Evolutionary conservation across 495 filamentous ascomycete genomes (phyloP).

Genomic region (Aspergillus sclerotiicarbonarius): DNA sequence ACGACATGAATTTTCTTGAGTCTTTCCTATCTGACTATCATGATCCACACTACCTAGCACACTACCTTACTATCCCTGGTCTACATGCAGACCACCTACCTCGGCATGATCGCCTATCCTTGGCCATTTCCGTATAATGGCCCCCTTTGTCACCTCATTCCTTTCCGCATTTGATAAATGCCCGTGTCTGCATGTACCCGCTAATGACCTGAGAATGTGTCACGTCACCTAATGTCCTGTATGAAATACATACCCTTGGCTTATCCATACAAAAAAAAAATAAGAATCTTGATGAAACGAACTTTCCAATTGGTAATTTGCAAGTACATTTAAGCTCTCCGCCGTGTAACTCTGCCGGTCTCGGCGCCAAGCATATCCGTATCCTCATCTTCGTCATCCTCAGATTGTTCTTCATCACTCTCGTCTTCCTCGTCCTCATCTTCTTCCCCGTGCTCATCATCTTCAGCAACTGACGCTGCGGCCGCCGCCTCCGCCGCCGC

Average conservation of each 20-base stretch:
- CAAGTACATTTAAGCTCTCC: neutral
- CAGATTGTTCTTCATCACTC: slow-evolving; percentile 19
- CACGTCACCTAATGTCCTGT: slow-evolving; percentile 20
- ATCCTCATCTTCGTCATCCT: slow-evolving; percentile 13
- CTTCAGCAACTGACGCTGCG: slow-evolving; percentile 16
- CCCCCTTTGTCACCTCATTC: neutral
- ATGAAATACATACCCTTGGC: slow-evolving; percentile 19
- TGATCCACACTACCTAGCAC: neutral
- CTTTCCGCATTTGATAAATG: slow-evolving; percentile 2
- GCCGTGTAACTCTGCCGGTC: neutral
- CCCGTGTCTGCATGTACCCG: slow-evolving; percentile 14
- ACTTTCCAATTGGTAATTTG: neutral
- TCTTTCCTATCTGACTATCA: slow-evolving; percentile 5
- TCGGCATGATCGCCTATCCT: neutral
- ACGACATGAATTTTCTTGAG: neutral
- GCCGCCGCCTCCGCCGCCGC: slow-evolving; percentile 27
- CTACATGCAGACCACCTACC: neutral
- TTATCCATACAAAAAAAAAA: neutral
- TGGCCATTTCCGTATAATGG: neutral
- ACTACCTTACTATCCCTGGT: neutral
- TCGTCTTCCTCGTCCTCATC: slow-evolving; percentile 18
- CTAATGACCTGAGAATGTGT: slow-evolving; percentile 23
- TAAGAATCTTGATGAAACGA: neutral
- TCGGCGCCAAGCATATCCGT: neutral
- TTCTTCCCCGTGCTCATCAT: slow-evolving; percentile 17